Evolutionary conservation across 139 green algal species (phyloP).

Genomic region (Chlorella sp.): DNA sequence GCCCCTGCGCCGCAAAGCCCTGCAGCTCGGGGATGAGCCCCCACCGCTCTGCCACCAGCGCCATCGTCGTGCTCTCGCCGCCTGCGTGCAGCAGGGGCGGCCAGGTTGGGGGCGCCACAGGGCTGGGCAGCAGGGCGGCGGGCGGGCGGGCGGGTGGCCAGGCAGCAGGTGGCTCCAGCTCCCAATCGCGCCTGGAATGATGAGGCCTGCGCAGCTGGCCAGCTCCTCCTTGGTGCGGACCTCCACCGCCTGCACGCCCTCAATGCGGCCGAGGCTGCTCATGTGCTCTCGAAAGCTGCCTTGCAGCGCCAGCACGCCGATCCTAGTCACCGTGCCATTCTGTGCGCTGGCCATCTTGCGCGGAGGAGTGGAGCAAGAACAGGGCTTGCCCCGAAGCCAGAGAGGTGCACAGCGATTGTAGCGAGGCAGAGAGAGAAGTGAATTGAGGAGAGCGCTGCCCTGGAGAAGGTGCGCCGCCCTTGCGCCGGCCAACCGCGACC

Average conservation of each 20-base stretch:
- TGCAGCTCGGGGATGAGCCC: conserved; percentile 82
- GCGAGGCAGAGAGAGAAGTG: no score
- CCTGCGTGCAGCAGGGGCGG: conserved; percentile 35
- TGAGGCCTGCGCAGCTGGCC: conserved; percentile 70
- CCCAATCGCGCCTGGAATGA: conserved; percentile 75
- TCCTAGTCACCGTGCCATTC: no score
- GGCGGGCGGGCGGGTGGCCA: background rate
- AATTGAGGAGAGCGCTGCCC: no score
- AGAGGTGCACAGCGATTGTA: no score
- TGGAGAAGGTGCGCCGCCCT: no score
- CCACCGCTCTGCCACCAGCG: conserved; percentile 84
- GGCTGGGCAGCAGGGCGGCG: background rate
- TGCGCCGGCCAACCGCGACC: no score
- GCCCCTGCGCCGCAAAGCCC: conserved; percentile 49
- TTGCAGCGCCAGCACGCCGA: conserved; percentile 92
- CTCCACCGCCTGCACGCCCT: conserved; percentile 75
- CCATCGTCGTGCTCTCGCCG: conserved; percentile 96
- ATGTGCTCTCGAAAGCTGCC: conserved; percentile 93
- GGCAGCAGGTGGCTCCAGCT: background rate
- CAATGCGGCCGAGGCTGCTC: conserved; percentile 56
- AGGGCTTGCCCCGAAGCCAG: no score
- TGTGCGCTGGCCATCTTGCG: no score
- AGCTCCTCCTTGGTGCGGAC: conserved; percentile 87
- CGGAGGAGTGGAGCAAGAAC: no score
- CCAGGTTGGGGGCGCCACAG: background rate